Evolutionary conservation across 2,329 filamentous ascomycete genomes (phyloP), one percentile per base, ranked within the genome.

Genomic region (Sarocladium kiliense): DNA sequence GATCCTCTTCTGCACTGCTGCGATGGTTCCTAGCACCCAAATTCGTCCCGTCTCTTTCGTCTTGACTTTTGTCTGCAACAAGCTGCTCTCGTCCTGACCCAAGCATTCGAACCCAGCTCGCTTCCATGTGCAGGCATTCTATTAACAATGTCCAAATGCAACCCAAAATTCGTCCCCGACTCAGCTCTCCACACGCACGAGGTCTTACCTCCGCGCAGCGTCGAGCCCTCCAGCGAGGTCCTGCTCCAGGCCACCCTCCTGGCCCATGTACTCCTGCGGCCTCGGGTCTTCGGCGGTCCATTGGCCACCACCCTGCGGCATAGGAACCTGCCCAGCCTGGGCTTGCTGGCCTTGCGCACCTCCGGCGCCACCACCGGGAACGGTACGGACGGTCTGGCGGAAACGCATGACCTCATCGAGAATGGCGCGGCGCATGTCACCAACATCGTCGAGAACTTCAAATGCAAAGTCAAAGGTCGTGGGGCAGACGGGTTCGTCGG

Each of bases 391-490:
- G 30, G 71, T 63, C 66, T 83, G 79, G 59, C 94, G 85, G 84
- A 99, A 99, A 61, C 85, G 81, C 67, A 85, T 80, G 50, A 99
- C 94, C 73, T 99, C 94, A n/a, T 93, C 88, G 57, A 97, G 50
- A 61, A 99, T 99, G 90, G 97, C 95, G 73, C 87, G 86, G 69
- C 94, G 89, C 92, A 99, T 97, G 63, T 97, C 89, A 21, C 79
- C 81, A 19, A 99, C 91, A 44, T 97, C 94, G 54, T 99, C 93
- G 37, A 97, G 85, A n/a, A 96, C 86, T 71, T 99, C 94, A 67
- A 99, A 99, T 70, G 93, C 88, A 77, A 99, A 99, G 78, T 99
- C 92, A 74, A 99, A 99, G 18, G 91, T 92, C 16, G 88, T 89
- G 0, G 92, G 92, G 76, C 93, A 97, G 61, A 87, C 84, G 19